Conservation (phyloP, 2,329 filamentous ascomycete genomes). For the Rugonectria rugulosa region DNA sequence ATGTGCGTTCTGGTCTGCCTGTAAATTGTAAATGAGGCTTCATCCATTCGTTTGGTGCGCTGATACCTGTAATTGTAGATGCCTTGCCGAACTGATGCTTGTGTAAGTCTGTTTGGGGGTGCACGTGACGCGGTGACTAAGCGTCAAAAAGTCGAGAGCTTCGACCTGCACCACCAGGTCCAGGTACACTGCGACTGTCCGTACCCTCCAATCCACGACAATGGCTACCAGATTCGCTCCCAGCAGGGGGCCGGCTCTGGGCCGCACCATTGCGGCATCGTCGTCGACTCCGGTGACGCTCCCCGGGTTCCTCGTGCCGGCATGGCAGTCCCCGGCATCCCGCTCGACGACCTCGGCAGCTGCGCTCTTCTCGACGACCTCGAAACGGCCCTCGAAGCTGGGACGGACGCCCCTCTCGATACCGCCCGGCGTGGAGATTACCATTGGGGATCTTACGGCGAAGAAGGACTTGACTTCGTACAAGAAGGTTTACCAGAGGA, state of each 20-base stretch:
- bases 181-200: constrained; percentile 24
- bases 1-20: neutral
- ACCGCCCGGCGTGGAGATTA: constrained; percentile 82
- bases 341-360: constrained; percentile 29
- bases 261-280: constrained; percentile 57
- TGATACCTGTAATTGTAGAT: no score
- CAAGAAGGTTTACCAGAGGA: constrained; percentile 68
- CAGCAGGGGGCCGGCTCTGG: constrained; percentile 66
- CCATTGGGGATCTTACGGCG: constrained; percentile 68
- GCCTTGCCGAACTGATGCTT: no score
- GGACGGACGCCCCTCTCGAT: constrained; percentile 82
- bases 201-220: constrained; percentile 10
- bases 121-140: constrained; percentile 47
- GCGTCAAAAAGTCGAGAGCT: constrained; percentile 42
- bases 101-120: neutral
- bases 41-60: no score
- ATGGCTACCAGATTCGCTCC: constrained; percentile 68
- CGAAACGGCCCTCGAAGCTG: constrained; percentile 78
- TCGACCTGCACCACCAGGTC: constrained; percentile 23
- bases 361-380: constrained; percentile 73
- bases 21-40: neutral
- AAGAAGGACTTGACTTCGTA: constrained; percentile 65
- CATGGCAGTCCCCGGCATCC: constrained; percentile 65
- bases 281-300: constrained; percentile 61
- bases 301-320: constrained; percentile 76